Conservation (phyloP, 1,139 yeast species). For the Saccharomyces hybrid region DNA sequence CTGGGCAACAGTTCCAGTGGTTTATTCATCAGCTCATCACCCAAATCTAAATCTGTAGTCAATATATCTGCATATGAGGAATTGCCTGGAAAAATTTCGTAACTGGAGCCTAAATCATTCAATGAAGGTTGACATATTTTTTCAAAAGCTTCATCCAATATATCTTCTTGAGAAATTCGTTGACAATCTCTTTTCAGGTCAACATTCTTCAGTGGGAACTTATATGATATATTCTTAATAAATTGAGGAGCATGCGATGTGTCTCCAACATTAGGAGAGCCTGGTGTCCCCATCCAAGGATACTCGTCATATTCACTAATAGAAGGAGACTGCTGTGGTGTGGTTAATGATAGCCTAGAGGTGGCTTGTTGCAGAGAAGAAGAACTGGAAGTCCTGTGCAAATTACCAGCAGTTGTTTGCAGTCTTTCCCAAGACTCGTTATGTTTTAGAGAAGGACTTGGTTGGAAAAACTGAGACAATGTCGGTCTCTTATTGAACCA, state of each 20-base stretch:
- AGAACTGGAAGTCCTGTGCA: constrained; percentile 23
- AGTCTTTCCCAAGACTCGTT: constrained; percentile 22
- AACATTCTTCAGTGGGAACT: constrained; percentile 15
- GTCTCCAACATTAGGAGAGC: constrained; percentile 14
- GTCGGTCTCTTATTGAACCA: constrained; percentile 30
- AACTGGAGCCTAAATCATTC: constrained; percentile 8
- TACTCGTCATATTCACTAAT: constrained; percentile 30
- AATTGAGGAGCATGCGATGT: constrained; percentile 5
- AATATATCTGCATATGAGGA: constrained; percentile 21
- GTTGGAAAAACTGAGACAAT: constrained; percentile 16
- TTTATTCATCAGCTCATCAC: not conserved
- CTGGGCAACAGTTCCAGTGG: constrained; percentile 24
- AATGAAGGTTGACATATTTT: constrained; percentile 15
- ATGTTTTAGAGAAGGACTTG: constrained; percentile 22
- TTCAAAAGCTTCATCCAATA: constrained; percentile 22
- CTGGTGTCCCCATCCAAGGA: constrained; percentile 30
- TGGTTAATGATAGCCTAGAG: constrained; percentile 9
- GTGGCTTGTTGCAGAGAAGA: constrained; percentile 22
- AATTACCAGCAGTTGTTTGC: constrained; percentile 4
- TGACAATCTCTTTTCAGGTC: constrained; percentile 24
- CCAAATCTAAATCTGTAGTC: constrained; percentile 6
- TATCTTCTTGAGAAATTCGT: constrained; percentile 17
- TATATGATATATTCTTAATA: constrained; percentile 7
- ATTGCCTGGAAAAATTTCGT: constrained; percentile 12
- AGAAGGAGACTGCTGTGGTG: constrained; percentile 30